A percentile compares a stretch with the other conserved stretches of the same genome.
Evolutionary conservation across 257 asterid genomes (phyloP).

Genomic region (Henckelia pumila): DNA sequence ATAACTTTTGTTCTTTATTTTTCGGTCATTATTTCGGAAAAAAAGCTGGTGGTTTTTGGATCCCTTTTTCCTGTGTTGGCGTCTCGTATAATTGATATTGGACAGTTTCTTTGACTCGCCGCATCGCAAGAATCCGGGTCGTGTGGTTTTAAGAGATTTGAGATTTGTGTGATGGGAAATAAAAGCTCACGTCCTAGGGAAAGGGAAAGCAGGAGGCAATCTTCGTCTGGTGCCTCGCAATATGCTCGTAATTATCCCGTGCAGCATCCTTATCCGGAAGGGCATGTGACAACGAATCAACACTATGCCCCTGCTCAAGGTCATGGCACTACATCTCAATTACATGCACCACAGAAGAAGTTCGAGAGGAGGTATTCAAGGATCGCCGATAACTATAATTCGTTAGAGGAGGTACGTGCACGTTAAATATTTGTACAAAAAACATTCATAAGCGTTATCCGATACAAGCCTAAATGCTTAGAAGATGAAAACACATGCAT

Average conservation of each 20-base stretch:
- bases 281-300: constrained; percentile 39
- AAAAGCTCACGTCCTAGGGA: constrained; percentile 55
- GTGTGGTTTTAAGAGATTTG: constrained; percentile 22
- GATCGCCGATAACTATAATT: constrained; percentile 83
- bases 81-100: constrained; percentile 28
- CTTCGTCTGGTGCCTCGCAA: constrained; percentile 45
- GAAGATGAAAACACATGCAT: neutral
- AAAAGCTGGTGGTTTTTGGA: neutral
- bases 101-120: constrained; percentile 28
- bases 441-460: constrained; percentile 14
- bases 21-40: constrained; percentile 18
- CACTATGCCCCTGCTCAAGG: constrained; percentile 39
- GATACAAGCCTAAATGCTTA: neutral
- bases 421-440: neutral
- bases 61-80: constrained; percentile 8
- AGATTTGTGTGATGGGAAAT: constrained; percentile 59
- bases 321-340: constrained; percentile 36
- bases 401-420: constrained; percentile 77
- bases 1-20: neutral
- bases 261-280: constrained; percentile 39
- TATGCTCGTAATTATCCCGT: constrained; percentile 48
- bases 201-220: constrained; percentile 49
- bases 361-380: constrained; percentile 82
- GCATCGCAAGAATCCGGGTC: constrained; percentile 2
- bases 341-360: constrained; percentile 42